These are phyloP conservation scores for Dactylellina haptotyla DNA, from an alignment of 2,329 filamentous ascomycete genomes.

Conservation along the genomic window DNA sequence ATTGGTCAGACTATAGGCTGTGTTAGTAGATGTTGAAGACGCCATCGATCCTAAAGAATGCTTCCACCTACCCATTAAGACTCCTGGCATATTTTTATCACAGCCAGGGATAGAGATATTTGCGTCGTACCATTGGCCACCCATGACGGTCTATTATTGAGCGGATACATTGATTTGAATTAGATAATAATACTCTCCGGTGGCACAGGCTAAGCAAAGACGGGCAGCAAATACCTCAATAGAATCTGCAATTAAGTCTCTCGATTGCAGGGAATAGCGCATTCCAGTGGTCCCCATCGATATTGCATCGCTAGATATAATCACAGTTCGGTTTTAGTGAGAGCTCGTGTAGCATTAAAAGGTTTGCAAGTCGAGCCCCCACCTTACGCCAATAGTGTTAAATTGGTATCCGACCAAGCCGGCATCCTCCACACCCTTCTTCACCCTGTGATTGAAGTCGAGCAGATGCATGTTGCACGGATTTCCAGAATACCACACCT, in stretches of 20 bases:
- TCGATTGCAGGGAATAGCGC: constrained; percentile 91
- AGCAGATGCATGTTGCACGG: constrained; percentile 99
- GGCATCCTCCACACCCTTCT: constrained; percentile 76
- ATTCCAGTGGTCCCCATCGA: constrained; percentile 98
- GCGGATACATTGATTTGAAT: constrained; percentile 14
- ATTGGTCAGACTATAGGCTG: constrained; percentile 36
- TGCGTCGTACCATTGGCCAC: constrained; percentile 97
- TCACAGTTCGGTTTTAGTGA: not conserved
- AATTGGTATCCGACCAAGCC: constrained; percentile 94
- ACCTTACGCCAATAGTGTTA: constrained; percentile 96
- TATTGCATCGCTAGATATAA: constrained; percentile 74
- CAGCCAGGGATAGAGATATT: constrained; percentile 97
- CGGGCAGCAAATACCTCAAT: constrained; percentile 71
- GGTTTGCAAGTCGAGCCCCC: constrained; percentile 6
- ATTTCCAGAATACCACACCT: constrained; percentile 95
- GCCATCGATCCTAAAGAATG: not conserved
- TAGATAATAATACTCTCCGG: constrained; percentile 1
- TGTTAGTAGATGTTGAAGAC: constrained; percentile 20
- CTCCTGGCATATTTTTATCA: constrained; percentile 99
- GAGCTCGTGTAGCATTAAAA: constrained; percentile 33
- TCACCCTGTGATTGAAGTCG: constrained; percentile 83
- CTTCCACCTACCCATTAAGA: constrained; percentile 69
- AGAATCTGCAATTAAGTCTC: constrained; percentile 96
- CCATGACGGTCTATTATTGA: constrained; percentile 80
- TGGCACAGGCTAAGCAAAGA: constrained; percentile 14